phyloP scores from a whole-genome alignment of 805 yeast genomes.

The Schizosaccharomyces octosporus region DNA sequence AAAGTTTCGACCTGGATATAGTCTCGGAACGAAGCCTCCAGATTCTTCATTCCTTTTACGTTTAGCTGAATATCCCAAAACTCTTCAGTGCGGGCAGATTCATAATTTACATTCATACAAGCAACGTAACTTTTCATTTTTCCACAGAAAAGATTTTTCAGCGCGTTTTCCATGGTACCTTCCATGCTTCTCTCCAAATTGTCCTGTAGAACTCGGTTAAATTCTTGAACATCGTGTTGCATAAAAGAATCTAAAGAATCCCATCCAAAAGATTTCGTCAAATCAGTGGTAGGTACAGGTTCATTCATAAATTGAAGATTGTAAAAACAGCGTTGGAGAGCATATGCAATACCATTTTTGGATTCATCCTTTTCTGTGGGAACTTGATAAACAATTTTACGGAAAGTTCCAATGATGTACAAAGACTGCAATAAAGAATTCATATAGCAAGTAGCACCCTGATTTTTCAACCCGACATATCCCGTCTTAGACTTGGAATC shows the following conservation, averaged over 20 bases:
- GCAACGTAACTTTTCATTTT: conserved; percentile 86
- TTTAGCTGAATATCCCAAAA: conserved; percentile 96
- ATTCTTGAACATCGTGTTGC: conserved; percentile 94
- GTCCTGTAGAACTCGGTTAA: conserved; percentile 88
- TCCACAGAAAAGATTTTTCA: conserved; percentile 11
- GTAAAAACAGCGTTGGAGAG: conserved; percentile 73
- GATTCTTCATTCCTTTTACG: conserved; percentile 54
- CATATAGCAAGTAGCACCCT: conserved; percentile 94
- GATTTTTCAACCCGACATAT: conserved; percentile 76
- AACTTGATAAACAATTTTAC: conserved; percentile 67
- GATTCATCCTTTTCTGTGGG: conserved; percentile 43
- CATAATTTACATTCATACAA: conserved; percentile 81
- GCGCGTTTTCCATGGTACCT: conserved; percentile 47
- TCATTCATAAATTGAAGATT: conserved; percentile 44
- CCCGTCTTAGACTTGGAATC: conserved; percentile 77
- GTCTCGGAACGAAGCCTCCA: conserved; percentile 55
- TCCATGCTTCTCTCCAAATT: conserved; percentile 75
- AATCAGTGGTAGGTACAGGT: conserved; percentile 63
- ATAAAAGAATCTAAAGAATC: conserved; percentile 83
- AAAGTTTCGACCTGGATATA: conserved; percentile 72
- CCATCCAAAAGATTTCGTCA: conserved; percentile 93
- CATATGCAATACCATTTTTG: conserved; percentile 44
- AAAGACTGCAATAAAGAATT: conserved; percentile 81
- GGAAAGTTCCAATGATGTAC: conserved; percentile 57
- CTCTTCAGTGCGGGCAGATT: conserved; percentile 74